phyloP scores from a whole-genome alignment of 2,329 filamentous ascomycete genomes.

The Fusarium sp. region DNA sequence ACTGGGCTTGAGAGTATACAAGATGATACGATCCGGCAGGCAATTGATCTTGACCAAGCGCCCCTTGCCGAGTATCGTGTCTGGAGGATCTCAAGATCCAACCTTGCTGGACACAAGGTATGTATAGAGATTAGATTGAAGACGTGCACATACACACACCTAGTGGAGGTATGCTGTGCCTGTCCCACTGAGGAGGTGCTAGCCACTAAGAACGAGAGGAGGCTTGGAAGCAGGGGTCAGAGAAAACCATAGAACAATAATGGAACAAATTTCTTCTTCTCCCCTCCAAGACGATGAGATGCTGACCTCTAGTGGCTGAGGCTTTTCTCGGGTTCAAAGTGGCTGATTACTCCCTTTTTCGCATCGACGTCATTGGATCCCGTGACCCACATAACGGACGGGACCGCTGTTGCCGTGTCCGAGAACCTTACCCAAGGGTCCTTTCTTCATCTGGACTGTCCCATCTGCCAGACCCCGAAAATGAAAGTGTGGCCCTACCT shows the following conservation, averaged over 20 bases:
- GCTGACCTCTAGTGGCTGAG: slow-evolving; percentile 24
- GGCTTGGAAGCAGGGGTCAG: slow-evolving; percentile 14
- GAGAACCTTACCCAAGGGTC: slow-evolving; percentile 5
- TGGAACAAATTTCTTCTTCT: slow-evolving; percentile 19
- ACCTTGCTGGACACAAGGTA: background rate
- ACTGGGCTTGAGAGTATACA: background rate
- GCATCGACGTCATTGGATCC: slow-evolving; percentile 18
- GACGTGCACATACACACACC: background rate
- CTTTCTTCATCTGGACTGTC: background rate
- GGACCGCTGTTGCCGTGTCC: background rate
- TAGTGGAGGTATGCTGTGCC: slow-evolving; percentile 12
- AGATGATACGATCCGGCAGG: background rate
- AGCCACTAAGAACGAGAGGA: slow-evolving; percentile 9
- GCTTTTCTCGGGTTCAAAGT: slow-evolving; percentile 8
- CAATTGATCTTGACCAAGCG: background rate
- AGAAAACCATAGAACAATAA: slow-evolving; percentile 27
- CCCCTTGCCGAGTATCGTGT: background rate
- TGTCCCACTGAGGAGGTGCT: slow-evolving; percentile 16
- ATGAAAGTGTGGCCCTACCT: background rate
- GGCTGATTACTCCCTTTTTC: slow-evolving; percentile 15
- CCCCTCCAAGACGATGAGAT: background rate
- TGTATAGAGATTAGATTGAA: background rate
- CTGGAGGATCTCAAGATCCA: background rate
- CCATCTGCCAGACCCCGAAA: background rate
- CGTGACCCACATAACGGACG: background rate